Percentiles rank a stretch among this genome's conserved stretches.
Evolutionary conservation across 257 asterid genomes (phyloP).

Genomic region (Salvia hispanica): DNA sequence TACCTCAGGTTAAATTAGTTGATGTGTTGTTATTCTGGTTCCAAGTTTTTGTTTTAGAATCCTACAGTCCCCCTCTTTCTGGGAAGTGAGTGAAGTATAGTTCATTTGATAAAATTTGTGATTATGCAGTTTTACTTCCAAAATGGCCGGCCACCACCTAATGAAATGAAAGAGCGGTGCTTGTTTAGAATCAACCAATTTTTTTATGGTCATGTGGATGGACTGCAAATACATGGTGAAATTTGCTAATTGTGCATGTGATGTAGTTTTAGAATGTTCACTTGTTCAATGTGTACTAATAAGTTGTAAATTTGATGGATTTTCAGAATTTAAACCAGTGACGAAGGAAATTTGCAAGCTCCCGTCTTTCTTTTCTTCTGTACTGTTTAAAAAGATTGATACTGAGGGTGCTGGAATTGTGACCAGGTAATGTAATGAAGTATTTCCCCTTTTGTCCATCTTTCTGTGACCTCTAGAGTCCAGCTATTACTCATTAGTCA

Average conservation of each 20-base stretch:
- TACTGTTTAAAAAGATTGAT: constrained; percentile 82
- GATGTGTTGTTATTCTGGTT: constrained; percentile 18
- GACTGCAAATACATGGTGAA: constrained; percentile 91
- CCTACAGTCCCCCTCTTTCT: constrained; percentile 3
- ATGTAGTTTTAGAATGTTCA: constrained; percentile 23
- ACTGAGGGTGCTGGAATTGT: constrained; percentile 63
- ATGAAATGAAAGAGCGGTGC: constrained; percentile 90
- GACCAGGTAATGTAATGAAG: constrained; percentile 59
- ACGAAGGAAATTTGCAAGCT: constrained; percentile 98
- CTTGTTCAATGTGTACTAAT: constrained; percentile 19
- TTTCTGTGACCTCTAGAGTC: constrained; percentile 10
- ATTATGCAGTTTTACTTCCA: constrained; percentile 86
- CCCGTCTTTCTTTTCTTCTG: constrained; percentile 91
- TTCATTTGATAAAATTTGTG: constrained; percentile 29
- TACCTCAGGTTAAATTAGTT: constrained; percentile 80
- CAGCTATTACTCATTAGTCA: too few species aligned
- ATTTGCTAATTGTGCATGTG: constrained; percentile 22
- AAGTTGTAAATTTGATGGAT: constrained; percentile 27
- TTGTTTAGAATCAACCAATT: constrained; percentile 93
- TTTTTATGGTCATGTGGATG: constrained; percentile 88
- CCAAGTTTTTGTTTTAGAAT: constrained; percentile 13
- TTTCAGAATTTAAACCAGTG: constrained; percentile 88
- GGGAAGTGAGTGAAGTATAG: constrained; percentile 1
- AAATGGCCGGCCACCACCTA: constrained; percentile 90
- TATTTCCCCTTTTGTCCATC: constrained; percentile 13